Conservation (phyloP, 371 early-diverging fungal genomes). For the Syncephalis fuscata region DNA sequence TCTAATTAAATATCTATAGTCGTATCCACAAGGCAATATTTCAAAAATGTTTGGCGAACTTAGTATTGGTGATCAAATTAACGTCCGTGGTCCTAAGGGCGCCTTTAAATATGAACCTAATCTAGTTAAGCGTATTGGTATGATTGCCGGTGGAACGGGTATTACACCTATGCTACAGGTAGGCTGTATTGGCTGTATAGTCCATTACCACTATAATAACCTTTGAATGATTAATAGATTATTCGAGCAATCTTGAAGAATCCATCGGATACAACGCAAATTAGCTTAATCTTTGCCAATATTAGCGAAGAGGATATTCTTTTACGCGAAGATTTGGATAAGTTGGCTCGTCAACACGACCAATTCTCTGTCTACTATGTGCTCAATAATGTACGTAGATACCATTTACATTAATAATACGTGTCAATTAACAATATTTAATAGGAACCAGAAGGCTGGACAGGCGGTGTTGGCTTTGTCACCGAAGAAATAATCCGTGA, state of each 20-base stretch:
- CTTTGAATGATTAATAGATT: constrained; percentile 20
- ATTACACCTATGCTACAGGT: constrained; percentile 92
- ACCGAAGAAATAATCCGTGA: constrained; percentile 63
- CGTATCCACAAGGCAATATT: constrained; percentile 73
- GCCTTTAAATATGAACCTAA: constrained; percentile 76
- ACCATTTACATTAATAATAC: not conserved
- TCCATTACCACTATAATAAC: not conserved
- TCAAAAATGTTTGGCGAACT: constrained; percentile 62
- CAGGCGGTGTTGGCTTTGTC: constrained; percentile 75
- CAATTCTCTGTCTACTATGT: constrained; percentile 73
- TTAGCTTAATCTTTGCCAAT: constrained; percentile 85
- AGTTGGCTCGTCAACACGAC: constrained; percentile 51
- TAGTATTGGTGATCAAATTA: constrained; percentile 63
- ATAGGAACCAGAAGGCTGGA: constrained; percentile 50
- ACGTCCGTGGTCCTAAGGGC: constrained; percentile 84
- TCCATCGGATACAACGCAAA: constrained; percentile 65
- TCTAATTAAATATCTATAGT: constrained; percentile 24
- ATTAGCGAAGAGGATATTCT: constrained; percentile 80
- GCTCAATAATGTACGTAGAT: constrained; percentile 35
- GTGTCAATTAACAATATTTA: constrained; percentile 1
- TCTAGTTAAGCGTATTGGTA: constrained; percentile 62
- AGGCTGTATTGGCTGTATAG: constrained; percentile 2
- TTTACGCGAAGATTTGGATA: constrained; percentile 67
- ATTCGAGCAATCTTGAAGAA: constrained; percentile 68
- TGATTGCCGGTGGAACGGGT: constrained; percentile 91